Evolutionary conservation across 768 basidiomycete genomes (phyloP), one percentile per base, ranked within the genome.

Genomic region (Pleurotus eryngii): DNA sequence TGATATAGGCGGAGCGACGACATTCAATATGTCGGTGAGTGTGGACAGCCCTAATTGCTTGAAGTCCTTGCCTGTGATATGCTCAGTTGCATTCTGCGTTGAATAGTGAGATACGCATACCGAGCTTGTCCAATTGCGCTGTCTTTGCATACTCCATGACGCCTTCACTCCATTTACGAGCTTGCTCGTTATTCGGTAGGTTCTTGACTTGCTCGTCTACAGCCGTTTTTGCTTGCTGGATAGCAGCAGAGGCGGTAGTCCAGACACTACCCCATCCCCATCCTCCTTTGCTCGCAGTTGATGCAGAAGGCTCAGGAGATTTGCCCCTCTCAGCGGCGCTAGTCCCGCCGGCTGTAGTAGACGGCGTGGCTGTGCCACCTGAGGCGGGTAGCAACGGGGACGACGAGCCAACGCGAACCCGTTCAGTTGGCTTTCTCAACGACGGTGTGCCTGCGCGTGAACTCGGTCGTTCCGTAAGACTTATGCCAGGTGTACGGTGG

Each of bases 1-100:
- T 22, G 95, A 92, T 64, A 98, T 98, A 11, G 97, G 97, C 42
- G 97, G 97, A 0, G 97, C 97, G 59, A 99, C 96, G 26, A 89
- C 96, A 68, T 98, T 96, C 50, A 99, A 76, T 56, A 99, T 87
- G 57, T 96, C 95, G 2, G 85, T 92, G 24, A 98, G 75, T 2
- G 95, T 94, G 8, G 92, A 93, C 38, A 95, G 74, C 26, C 94
- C 92, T 24, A 90, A 89, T 50, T 87, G 82, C 67, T 87, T 92
- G 65, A 98, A 87, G 67, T 97, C 95, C 68, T 95, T 82, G 51
- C 92, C 95, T 97, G 64, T 35, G 60, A 53, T 42, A 26, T 45
- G 15, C 18, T 49, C 46, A 55, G 38, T 20, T 35, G 30, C 30
- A 35, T 35, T 35, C 30, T 35, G 30, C 30, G 30, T 9, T 35